Evolutionary conservation across 495 filamentous ascomycete species (phyloP), one percentile per base, ranked within the genome.

Genomic region (Hyaloscypha hepaticicola): DNA sequence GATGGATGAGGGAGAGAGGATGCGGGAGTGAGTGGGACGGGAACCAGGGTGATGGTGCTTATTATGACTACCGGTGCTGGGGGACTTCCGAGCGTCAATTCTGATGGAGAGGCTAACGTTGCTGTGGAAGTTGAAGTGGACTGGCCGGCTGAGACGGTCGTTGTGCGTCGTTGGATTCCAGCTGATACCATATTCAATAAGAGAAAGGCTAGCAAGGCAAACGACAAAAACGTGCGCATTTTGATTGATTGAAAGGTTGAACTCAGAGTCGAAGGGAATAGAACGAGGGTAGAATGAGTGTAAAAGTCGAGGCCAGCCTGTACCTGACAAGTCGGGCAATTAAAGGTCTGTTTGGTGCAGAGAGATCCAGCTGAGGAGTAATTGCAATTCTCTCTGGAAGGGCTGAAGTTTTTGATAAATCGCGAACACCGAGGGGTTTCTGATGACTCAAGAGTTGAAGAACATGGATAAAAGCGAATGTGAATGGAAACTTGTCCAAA

Each of bases 141-240:
- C 8, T 57, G 22, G n/a, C 26, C 28, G 9, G 14, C 19, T 24
- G 27, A 38, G 52, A 22, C 19, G 19, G 33, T 31, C n/a, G 48
- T 16, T 24, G 27, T 38, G 22, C 21, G 25, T 26, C 51, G 34
- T 21, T 26, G 19, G 55, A 52, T 49, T 50, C 53, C 48, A 34
- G 60, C 64, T 28, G 29, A 11, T 24, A 41, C 51, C 8, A 60
- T 25, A 27, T 64, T 27, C 51, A 55, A 57, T 22, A 66, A 41
- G 16, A 63, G 61, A 5, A 64, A 45, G 26, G 64, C 64, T 49
- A 29, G 58, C 55, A 66, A 50, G 58, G 55, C 63, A 9, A 31
- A 45, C 41, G 57, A 16, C 14, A 60, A 53, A 12, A 57, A 64
- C 14, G 28, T 60, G 55, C 57, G 53, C 63, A 63, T 66, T 56